Evolutionary conservation across 2,329 filamentous ascomycete species (phyloP).

Genomic region (Fusarium siculi): DNA sequence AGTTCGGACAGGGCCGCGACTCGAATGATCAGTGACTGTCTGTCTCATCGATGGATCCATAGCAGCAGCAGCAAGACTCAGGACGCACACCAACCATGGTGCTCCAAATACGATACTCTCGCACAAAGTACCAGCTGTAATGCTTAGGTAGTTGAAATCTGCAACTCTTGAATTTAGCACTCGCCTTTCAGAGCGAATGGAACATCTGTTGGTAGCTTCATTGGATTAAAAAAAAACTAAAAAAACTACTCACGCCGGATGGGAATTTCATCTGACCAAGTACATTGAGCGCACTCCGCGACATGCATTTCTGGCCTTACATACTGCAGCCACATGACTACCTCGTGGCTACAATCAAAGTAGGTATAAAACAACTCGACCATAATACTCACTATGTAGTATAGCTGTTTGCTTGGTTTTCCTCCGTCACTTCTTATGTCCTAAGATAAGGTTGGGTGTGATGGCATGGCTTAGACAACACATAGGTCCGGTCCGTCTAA

Average conservation of each 20-base stretch:
- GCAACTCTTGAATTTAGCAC: neutral
- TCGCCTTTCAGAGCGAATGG: neutral
- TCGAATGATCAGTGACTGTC: constrained; percentile 21
- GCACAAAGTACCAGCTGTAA: neutral
- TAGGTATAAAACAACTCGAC: neutral
- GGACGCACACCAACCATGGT: neutral
- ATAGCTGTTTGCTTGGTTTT: constrained; percentile 9
- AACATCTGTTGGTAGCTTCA: neutral
- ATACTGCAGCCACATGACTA: neutral
- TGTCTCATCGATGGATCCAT: neutral
- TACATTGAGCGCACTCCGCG: neutral
- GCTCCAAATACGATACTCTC: neutral
- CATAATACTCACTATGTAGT: neutral
- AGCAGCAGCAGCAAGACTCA: neutral
- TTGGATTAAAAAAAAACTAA: neutral
- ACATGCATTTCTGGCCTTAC: neutral
- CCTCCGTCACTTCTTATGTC: constrained; percentile 67
- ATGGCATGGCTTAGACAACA: constrained; percentile 71
- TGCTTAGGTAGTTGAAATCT: neutral
- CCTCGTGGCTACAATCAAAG: constrained; percentile 6
- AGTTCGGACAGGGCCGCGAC: constrained; percentile 27
- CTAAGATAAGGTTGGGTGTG: constrained; percentile 75
- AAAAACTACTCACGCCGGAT: neutral
- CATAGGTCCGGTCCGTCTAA: constrained; percentile 57
- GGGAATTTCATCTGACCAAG: neutral